Evolutionary conservation across 2,329 filamentous ascomycete species (phyloP).

Genomic region (Ophiostoma quercus): DNA sequence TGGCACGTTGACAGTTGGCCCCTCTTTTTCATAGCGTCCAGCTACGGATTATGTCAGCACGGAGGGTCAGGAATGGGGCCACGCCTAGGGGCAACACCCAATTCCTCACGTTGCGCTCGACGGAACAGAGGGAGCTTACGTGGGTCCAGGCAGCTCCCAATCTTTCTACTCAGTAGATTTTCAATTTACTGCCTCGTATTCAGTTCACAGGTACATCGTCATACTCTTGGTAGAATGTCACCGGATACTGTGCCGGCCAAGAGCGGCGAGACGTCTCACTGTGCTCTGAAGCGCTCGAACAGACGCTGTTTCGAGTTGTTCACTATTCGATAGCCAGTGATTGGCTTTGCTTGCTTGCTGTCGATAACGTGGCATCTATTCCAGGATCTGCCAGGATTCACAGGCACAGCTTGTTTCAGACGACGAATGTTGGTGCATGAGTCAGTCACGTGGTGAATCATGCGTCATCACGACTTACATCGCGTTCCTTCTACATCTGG

Average conservation of each 20-base stretch:
- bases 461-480: background rate
- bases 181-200: background rate
- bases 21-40: background rate
- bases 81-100: slow-evolving; percentile 6
- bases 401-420: slow-evolving; percentile 4
- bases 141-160: slow-evolving; percentile 9
- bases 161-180: background rate
- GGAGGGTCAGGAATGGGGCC: background rate
- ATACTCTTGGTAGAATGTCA: background rate
- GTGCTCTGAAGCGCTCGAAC: background rate
- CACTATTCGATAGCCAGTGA: background rate
- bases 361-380: slow-evolving; percentile 5
- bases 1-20: slow-evolving; percentile 12
- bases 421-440: background rate
- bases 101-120: background rate
- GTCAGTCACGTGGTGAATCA: background rate
- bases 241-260: slow-evolving; percentile 6
- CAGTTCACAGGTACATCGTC: background rate
- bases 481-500: too few species aligned
- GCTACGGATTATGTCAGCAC: background rate
- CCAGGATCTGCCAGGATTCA: background rate
- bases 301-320: slow-evolving; percentile 3
- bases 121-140: background rate
- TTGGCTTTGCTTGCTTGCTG: background rate
- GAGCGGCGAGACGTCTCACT: slow-evolving; percentile 7